Evolutionary conservation across 169 alveolate genomes (phyloP), one percentile per base, ranked within the genome.

Genomic region (Plasmodium gonderi): DNA sequence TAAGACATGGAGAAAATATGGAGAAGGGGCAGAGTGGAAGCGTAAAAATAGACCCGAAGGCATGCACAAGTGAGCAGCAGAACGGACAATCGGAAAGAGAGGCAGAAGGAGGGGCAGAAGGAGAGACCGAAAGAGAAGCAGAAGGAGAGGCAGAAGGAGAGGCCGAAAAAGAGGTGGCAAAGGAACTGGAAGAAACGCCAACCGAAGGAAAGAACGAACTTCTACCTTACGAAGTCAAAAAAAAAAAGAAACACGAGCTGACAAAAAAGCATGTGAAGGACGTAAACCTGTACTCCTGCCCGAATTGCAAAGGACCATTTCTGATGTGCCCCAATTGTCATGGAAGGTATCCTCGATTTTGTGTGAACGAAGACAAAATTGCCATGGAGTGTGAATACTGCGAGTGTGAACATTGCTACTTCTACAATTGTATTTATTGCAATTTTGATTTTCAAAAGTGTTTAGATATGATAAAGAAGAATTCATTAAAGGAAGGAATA

Each of bases 241-340:
- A 90, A 44, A 69, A 91, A 91, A 78, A 72, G 64, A 89, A 72
- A 20, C 7, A 80, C 74, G 54, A 91, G 23, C 9, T 31, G 29
- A 47, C 80, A 75, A 75, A 79, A 36, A 79, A 79, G 23, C 91
- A 90, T 79, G 94, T 65, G 54, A 85, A 81, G 38, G 91, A 81
- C 82, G 36, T 23, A 14, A 93, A 94, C 67, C 45, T 93, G 33
- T 91, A 93, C 60, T 93, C 96, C 12, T 95, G 97, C 54, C 97
- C 97, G n/a, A 94, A 92, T 90, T 95, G 97, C 69, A 91, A 90
- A 17, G 93, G 96, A 11, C 95, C 97, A 20, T 94, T 92, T 77
- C 92, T 96, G 74, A 95, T 95, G 96, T 96, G 97, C 82, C 97
- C 97, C 26, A 78, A 72, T 40, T 96, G 98, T 87, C 96, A 81